Evolutionary conservation across 306 rosid genomes (phyloP).

Genomic region (Quercus wislizeni): DNA sequence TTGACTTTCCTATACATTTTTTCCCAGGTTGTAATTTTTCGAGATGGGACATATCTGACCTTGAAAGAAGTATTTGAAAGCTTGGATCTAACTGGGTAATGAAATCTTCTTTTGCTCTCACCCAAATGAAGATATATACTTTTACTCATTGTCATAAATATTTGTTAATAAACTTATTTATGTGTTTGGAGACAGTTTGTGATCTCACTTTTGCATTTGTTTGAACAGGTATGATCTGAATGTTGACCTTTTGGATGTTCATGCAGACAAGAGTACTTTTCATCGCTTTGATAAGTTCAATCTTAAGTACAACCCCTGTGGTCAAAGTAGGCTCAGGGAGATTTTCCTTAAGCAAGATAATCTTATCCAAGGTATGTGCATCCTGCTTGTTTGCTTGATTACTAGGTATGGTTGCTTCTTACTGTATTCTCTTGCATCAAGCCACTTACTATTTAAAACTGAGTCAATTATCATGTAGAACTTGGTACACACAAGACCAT

Average conservation of each 20-base stretch:
- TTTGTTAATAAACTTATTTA: conserved; percentile 5
- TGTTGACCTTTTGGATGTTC: conserved; percentile 99
- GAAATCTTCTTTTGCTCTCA: conserved; percentile 8
- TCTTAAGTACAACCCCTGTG: conserved; percentile 98
- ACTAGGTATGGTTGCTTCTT: background rate
- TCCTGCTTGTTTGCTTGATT: background rate
- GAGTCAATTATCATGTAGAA: too few species aligned
- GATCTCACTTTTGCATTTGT: conserved; percentile 25
- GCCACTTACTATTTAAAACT: background rate
- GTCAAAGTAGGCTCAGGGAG: conserved; percentile 99
- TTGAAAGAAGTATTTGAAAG: conserved; percentile 98
- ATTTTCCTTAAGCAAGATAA: conserved; percentile 97
- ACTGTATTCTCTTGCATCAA: background rate
- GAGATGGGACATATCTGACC: conserved; percentile 99
- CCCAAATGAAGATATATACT: background rate
- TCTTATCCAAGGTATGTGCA: conserved; percentile 84
- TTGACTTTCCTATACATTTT: conserved; percentile 18
- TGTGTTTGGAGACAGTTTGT: conserved; percentile 11
- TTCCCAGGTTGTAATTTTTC: conserved; percentile 92
- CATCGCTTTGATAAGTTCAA: conserved; percentile 99
- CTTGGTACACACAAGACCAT: too few species aligned
- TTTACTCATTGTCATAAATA: background rate
- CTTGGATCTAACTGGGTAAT: conserved; percentile 91
- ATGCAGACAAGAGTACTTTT: conserved; percentile 99
- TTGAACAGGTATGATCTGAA: conserved; percentile 86